Evolutionary conservation across 129 eudicot species (phyloP), one percentile per base, ranked within the genome.

Genomic region (Deinandra increscens): DNA sequence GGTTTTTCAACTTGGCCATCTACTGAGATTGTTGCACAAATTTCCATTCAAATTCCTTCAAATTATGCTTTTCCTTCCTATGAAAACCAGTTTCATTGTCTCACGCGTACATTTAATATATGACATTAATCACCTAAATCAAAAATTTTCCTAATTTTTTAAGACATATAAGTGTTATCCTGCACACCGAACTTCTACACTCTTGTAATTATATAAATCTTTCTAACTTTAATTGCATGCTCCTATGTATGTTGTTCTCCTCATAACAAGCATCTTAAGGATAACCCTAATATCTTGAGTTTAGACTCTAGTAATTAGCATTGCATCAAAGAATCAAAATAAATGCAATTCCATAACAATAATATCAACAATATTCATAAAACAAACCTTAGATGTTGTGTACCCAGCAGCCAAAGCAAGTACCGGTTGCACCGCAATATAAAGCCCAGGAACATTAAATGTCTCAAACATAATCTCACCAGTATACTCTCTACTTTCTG

Each of bases 401-500:
- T 93, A 93, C 11, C 98, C 98, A 29, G 98, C 98, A 56, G 98
- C 98, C 59, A 89, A 78, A 71, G 98, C 98, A 64, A 93, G 97
- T 26, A 93, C 98, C 10, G 98, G 97, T 73, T 93, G 98, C 76
- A 93, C 98, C 0, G 97, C 98, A 45, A 93, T 89, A 76, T 93
- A 93, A 67, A 93, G 99, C 64, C 99, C 99, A 0, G 97, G 99
- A 73, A 93, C 92, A 76, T 93, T 93, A 62, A 93, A 93, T 1
- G 99, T 89, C 84, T 93, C 97, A 39, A 89, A 93, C 95, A 93
- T 87, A 62, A 93, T 93, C 80, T 93, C 99, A 1, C 99, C 99
- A 0, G 97, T 93, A 49, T 93, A 93, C 72, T 93, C 99, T 53
- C 99, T 82, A 67, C 87, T 93, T 86, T 93, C 97, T 1, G 97